Conservation (phyloP, 306 rosid genomes). For the Malus sieversii region DNA sequence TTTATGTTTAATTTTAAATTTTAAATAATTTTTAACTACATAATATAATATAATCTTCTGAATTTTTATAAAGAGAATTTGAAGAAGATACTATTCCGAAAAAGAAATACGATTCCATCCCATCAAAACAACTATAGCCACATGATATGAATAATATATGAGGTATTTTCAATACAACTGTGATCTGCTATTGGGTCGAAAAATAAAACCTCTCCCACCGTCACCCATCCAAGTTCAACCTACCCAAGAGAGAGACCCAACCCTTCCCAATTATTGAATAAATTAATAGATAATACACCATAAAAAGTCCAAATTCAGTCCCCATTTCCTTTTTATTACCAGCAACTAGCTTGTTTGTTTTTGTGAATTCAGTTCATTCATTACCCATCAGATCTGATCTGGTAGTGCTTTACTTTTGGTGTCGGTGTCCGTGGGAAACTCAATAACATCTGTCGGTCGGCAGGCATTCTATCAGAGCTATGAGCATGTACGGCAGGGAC, state of each 20-base stretch:
- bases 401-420: neutral
- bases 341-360: neutral
- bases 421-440: neutral
- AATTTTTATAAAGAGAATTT: no score
- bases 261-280: neutral
- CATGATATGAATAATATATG: neutral
- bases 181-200: neutral
- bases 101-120: neutral
- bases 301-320: neutral
- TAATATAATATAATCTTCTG: fast-evolving
- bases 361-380: neutral
- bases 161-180: neutral
- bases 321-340: neutral
- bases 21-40: no score
- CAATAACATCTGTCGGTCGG: neutral
- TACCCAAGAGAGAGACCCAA: no score
- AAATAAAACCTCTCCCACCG: neutral
- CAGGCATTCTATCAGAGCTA: neutral
- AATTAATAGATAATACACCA: neutral
- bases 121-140: neutral
- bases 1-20: no score
- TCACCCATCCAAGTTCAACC: neutral
- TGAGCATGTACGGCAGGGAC: constrained; percentile 74
- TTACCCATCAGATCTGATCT: neutral
- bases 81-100: no score